Evolutionary conservation across 2,329 filamentous ascomycete species (phyloP).

Genomic region (Sclerotinia trifoliorum): DNA sequence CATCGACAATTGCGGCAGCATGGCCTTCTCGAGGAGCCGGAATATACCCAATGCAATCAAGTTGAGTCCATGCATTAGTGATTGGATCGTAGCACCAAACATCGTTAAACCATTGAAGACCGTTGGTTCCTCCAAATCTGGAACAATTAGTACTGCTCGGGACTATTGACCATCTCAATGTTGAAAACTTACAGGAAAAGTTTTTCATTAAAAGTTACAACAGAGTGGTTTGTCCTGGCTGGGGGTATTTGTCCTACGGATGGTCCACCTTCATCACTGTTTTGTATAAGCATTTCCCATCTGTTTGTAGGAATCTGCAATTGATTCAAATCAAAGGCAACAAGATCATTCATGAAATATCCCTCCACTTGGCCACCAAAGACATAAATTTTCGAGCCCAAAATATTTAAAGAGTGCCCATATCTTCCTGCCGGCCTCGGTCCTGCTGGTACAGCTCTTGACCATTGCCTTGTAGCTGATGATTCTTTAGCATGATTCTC

Average conservation of each 20-base stretch:
- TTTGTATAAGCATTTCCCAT: slow-evolving; percentile 89
- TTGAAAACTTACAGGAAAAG: slow-evolving; percentile 72
- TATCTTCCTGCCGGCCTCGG: slow-evolving; percentile 86
- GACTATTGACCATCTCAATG: slow-evolving; percentile 29
- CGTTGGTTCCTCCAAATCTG: slow-evolving; percentile 97
- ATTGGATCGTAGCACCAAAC: slow-evolving; percentile 94
- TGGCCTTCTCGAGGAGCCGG: slow-evolving; percentile 92
- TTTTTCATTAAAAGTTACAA: slow-evolving; percentile 89
- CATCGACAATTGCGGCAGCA: slow-evolving; percentile 87
- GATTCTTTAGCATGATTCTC: slow-evolving; percentile 27
- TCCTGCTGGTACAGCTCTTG: slow-evolving; percentile 83
- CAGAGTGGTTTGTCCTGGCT: slow-evolving; percentile 89
- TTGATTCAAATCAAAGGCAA: slow-evolving; percentile 93
- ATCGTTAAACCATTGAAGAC: slow-evolving; percentile 96
- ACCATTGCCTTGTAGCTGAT: slow-evolving; percentile 95
- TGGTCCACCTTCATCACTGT: slow-evolving; percentile 61
- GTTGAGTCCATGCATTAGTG: slow-evolving; percentile 77
- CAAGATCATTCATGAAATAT: slow-evolving; percentile 95
- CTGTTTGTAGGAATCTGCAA: slow-evolving; percentile 86
- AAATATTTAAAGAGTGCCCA: slow-evolving; percentile 92
- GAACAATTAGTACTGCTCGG: slow-evolving; percentile 26
- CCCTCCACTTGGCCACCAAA: slow-evolving; percentile 98
- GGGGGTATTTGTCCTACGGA: slow-evolving; percentile 70
- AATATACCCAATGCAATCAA: slow-evolving; percentile 97
- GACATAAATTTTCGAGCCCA: slow-evolving; percentile 95